Conservation (phyloP, 495 filamentous ascomycete species). For the Collariella sp. region DNA sequence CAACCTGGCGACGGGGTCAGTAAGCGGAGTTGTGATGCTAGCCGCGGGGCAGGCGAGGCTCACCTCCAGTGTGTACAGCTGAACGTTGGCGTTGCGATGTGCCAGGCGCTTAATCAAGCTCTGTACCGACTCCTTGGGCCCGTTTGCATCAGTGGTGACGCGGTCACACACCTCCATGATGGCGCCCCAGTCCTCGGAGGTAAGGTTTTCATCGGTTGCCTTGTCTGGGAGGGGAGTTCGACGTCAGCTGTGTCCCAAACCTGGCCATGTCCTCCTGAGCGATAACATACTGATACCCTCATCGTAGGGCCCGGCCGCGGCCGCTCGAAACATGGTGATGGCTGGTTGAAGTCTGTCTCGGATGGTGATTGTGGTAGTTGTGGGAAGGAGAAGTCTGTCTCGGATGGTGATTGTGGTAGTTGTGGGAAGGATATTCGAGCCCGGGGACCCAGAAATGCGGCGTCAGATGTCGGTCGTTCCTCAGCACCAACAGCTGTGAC, state of each 20-base stretch:
- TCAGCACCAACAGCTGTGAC: neutral
- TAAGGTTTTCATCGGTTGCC: slow-evolving; percentile 97
- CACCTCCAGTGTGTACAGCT: slow-evolving; percentile 94
- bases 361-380: neutral
- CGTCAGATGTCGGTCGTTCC: neutral
- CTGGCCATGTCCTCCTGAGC: neutral
- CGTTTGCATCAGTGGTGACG: slow-evolving; percentile 50
- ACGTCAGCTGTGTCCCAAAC: slow-evolving; percentile 6
- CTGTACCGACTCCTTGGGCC: slow-evolving; percentile 85
- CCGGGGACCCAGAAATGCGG: neutral
- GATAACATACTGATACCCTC: slow-evolving; percentile 41
- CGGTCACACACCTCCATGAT: slow-evolving; percentile 99
- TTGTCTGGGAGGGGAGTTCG: slow-evolving; percentile 52
- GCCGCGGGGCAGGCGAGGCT: slow-evolving; percentile 6
- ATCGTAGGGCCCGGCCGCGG: slow-evolving; percentile 43
- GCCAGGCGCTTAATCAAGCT: slow-evolving; percentile 93
- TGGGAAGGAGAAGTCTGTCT: neutral
- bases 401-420: neutral
- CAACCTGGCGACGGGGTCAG: slow-evolving; percentile 47
- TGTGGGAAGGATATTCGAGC: neutral
- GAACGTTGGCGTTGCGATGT: slow-evolving; percentile 98
- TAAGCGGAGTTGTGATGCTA: neutral
- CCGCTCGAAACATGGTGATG: slow-evolving; percentile 43
- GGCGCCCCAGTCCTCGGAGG: slow-evolving; percentile 95
- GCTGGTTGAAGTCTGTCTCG: slow-evolving; percentile 1